Conservation (phyloP, 192 early-diverging fungal genomes). For the Globomyces pollinis-pini region DNA sequence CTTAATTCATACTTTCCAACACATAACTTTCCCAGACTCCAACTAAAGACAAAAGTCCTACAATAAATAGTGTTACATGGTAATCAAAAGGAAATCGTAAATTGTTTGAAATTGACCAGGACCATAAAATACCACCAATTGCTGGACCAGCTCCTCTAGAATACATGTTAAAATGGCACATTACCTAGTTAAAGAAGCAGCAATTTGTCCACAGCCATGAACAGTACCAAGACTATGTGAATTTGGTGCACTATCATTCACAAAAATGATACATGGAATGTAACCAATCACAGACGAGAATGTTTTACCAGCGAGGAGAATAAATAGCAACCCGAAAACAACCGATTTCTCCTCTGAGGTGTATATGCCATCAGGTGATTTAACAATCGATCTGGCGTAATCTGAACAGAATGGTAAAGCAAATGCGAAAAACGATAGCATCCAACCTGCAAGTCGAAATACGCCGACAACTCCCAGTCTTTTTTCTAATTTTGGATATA, state of each 20-base stretch:
- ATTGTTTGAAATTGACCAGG: constrained; percentile 8
- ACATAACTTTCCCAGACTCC: background rate
- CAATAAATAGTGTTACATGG: constrained; percentile 21
- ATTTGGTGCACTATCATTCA: constrained; percentile 26
- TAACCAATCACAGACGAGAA: constrained; percentile 19
- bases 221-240: constrained; percentile 18
- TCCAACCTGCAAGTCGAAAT: constrained; percentile 10
- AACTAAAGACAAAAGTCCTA: background rate
- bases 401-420: constrained; percentile 15
- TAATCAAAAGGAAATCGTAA: constrained; percentile 22
- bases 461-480: background rate
- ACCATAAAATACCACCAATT: constrained; percentile 20
- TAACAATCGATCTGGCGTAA: background rate
- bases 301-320: constrained; percentile 12
- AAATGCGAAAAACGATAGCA: constrained; percentile 20
- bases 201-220: constrained; percentile 24
- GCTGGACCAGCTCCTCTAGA: constrained; percentile 24
- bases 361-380: background rate
- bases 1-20: background rate
- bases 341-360: background rate
- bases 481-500: constrained; percentile 18
- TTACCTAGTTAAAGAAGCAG: constrained; percentile 10
- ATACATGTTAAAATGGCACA: background rate
- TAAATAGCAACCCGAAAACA: constrained; percentile 3
- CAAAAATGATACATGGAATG: constrained; percentile 23